Percentiles rank a stretch among this genome's conserved stretches.
These are phyloP conservation scores for Colletotrichum godetiae DNA, from an alignment of 2,329 filamentous ascomycete species.

Conservation along the genomic window DNA sequence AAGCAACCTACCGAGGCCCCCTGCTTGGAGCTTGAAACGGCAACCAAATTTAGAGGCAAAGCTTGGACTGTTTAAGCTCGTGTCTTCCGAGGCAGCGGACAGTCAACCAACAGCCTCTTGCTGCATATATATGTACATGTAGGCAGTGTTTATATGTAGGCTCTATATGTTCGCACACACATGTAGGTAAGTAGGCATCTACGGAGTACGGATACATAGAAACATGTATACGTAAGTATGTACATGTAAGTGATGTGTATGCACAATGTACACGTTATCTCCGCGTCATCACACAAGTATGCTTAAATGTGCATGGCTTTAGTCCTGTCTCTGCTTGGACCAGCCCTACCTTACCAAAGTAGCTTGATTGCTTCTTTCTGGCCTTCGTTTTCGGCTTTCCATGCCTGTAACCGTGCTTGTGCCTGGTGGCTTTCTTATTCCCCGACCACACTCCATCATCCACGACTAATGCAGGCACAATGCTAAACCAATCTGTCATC, in stretches of 20 bases:
- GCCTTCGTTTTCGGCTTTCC: not conserved
- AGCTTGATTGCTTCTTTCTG: not conserved
- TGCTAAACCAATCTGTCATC: constrained; percentile 20
- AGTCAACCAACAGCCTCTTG: not conserved
- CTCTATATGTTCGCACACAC: too few species aligned
- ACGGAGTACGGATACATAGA: too few species aligned
- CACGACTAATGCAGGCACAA: constrained; percentile 12
- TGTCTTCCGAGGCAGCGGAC: constrained; percentile 12
- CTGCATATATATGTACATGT: not conserved
- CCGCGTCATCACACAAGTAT: not conserved
- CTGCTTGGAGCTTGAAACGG: constrained; percentile 14
- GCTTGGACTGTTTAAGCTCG: constrained; percentile 13
- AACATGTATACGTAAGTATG: not conserved
- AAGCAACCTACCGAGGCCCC: constrained; percentile 5
- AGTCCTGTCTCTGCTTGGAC: not conserved
- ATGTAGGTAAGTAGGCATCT: too few species aligned
- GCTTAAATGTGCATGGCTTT: constrained; percentile 2
- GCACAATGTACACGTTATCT: not conserved
- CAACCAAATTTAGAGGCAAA: constrained; percentile 19
- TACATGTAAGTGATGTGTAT: not conserved
- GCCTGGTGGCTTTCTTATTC: not conserved
- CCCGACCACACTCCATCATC: not conserved
- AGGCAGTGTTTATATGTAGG: too few species aligned
- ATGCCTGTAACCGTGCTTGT: too few species aligned
- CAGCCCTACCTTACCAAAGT: not conserved